Conservation (phyloP, 345 rosid genomes). For the Eucalyptus pauciflora region DNA sequence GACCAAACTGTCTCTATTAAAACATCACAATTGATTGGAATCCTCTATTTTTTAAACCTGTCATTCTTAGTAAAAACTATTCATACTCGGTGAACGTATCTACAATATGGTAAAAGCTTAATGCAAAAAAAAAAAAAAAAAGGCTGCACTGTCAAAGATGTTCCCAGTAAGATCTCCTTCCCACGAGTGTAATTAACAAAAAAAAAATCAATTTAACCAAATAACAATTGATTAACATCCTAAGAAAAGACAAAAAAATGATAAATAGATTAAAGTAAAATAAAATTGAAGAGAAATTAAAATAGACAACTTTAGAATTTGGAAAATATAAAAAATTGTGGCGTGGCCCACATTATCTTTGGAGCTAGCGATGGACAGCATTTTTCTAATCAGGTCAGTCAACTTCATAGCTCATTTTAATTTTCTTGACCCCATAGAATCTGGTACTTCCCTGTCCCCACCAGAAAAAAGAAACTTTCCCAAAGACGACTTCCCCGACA, state of each 20-base stretch:
- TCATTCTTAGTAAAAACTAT: background rate
- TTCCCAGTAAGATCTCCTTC: background rate
- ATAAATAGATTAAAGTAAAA: background rate
- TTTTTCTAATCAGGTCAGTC: background rate
- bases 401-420: background rate
- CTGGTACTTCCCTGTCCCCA: background rate
- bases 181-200: background rate
- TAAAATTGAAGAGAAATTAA: background rate
- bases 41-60: background rate
- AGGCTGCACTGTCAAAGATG: background rate
- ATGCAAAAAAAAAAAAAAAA: background rate
- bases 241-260: background rate
- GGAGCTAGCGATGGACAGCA: background rate
- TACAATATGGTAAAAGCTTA: background rate
- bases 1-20: background rate
- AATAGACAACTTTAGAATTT: background rate
- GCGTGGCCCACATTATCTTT: background rate
- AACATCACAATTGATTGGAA: background rate
- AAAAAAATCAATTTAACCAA: background rate
- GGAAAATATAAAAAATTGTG: too few species aligned
- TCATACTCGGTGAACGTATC: background rate
- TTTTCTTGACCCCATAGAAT: rapidly evolving
- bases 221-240: background rate
- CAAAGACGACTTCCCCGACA: background rate
- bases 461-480: too few species aligned